These are phyloP conservation scores for Phytomonas serpens DNA, from an alignment of 208 protist species.

Conservation along the genomic window DNA sequence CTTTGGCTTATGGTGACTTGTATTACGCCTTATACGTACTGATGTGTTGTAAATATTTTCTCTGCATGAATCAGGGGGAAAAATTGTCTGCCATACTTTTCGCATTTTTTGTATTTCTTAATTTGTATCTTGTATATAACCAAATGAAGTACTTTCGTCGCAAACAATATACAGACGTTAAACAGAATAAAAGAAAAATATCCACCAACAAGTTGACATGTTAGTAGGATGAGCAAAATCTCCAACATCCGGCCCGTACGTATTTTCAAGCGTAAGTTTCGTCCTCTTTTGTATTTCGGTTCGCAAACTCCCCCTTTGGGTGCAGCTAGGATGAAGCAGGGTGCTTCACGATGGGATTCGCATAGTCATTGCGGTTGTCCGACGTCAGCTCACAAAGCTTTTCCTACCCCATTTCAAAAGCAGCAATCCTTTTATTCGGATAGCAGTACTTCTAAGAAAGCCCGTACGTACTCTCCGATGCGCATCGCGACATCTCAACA, in stretches of 20 bases:
- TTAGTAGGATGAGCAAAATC: not conserved
- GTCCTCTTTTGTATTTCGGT: not conserved
- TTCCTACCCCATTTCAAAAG: not conserved
- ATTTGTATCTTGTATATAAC: not conserved
- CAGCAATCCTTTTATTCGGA: not conserved
- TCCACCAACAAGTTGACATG: not conserved
- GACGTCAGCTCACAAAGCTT: not conserved
- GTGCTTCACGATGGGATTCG: not conserved
- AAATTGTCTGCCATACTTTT: not conserved
- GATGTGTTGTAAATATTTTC: not conserved
- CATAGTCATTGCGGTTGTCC: not conserved
- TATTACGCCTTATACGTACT: not conserved
- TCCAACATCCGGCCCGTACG: not conserved
- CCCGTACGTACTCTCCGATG: not conserved
- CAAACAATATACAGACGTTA: not conserved
- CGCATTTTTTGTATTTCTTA: not conserved
- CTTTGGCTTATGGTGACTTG: not conserved
- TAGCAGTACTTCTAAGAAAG: not conserved
- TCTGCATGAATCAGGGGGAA: not conserved
- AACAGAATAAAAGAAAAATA: not conserved
- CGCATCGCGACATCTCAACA: not conserved
- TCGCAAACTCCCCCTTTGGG: not conserved
- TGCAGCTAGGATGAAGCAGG: not conserved
- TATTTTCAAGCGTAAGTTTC: not conserved
- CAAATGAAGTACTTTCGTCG: not conserved